Evolutionary conservation across 2,329 filamentous ascomycete species (phyloP), one percentile per base, ranked within the genome.

Genomic region (Grosmannia penicillata): DNA sequence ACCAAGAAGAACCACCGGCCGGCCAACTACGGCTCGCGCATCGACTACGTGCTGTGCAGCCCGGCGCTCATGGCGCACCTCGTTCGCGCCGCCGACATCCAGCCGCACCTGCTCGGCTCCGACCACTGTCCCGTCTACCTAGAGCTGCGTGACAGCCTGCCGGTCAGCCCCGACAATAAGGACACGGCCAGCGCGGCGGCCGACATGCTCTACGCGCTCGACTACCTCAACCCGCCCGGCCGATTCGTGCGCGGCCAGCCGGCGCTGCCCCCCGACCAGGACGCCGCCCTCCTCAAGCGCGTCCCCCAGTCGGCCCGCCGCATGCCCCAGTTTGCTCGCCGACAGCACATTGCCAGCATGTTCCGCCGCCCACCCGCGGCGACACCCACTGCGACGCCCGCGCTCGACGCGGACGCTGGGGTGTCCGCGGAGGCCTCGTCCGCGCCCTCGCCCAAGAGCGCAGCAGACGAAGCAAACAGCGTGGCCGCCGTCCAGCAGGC

Each of bases 121-220:
- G 91, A 98, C 53, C 91, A 98, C 56, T 98, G 91, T 50, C 91
- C 91, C 0, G 89, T 96, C 1, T 96, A 81, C 55, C 85, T 78
- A 1, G 68, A 71, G 3, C 64, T 93, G 19, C 74, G 77, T 15
- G 74, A 87, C 26, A 62, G 52, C 3, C 71, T 94, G 2, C 50
- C 52, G 0, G 47, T 70, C 6, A 51, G 60, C 29, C 56, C 70
- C 30, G 51, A 61, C 32, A n/a, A n/a, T n/a, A n/a, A n/a, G n/a
- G n/a, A n/a, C n/a, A n/a, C n/a, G n/a, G n/a, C n/a, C n/a, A n/a
- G n/a, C n/a, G n/a, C n/a, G n/a, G n/a, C n/a, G n/a, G 56, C 70
- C 30, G 55, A 62, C 1, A 50, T 61, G 32, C 54, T 69, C 3
- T 55, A 76, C 47, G 61, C 85, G 3, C 56, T 66, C 22, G 85